Evolutionary conservation across 176 grass and related monocot genomes (phyloP).

Genomic region (Rhynchospora tenuis): DNA sequence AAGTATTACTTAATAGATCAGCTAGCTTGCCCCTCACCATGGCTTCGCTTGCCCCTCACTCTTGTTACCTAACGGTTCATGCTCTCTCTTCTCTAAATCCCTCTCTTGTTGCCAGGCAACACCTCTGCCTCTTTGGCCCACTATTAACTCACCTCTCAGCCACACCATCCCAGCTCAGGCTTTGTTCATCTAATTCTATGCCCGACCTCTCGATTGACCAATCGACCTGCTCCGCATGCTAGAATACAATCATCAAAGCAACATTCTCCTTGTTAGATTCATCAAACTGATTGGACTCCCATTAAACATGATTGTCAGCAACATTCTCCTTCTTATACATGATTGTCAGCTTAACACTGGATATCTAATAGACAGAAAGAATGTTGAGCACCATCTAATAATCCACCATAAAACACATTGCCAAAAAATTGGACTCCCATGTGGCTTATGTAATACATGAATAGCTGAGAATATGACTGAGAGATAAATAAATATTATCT

Average conservation of each 20-base stretch:
- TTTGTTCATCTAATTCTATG: constrained; percentile 29
- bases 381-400: no score
- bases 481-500: no score
- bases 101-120: constrained; percentile 28
- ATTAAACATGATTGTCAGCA: no score
- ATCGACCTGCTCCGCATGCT: constrained; percentile 33
- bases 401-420: no score
- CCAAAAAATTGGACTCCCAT: no score
- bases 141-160: constrained; percentile 13
- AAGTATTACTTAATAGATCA: no score
- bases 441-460: no score
- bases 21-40: neutral
- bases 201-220: constrained; percentile 10
- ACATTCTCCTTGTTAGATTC: constrained; percentile 38
- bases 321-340: no score
- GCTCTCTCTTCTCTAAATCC: constrained; percentile 31
- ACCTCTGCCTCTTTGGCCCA: constrained; percentile 25
- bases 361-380: no score
- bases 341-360: no score
- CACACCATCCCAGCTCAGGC: constrained; percentile 28
- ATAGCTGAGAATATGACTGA: no score
- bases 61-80: constrained; percentile 28
- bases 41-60: constrained; percentile 36
- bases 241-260: constrained; percentile 32
- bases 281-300: no score